Evolutionary conservation across 208 protist species (phyloP), one percentile per base, ranked within the genome.

Genomic region (Trypanosoma congolense): DNA sequence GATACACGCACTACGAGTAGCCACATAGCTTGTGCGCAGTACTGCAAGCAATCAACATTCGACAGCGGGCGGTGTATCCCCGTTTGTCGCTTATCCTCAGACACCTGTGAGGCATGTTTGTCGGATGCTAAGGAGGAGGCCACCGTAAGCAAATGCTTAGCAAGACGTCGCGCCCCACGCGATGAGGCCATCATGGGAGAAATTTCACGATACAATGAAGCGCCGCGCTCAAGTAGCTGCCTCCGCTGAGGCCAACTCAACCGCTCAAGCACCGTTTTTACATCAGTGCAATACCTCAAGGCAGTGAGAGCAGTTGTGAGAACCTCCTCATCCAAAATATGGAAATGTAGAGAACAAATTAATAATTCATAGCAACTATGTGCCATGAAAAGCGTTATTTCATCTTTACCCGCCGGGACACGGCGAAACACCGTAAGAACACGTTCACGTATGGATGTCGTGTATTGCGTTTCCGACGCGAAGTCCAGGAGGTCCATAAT

Each of bases 101-200:
- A 4, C 26, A 38, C 51, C 71, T 28, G 35, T 54, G 59, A 16
- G 2, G 21, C 1, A 36, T 35, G 14, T 40, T 65, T 54, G 2
- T 68, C 54, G 1, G 54, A 40, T 8, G 48, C 54, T 3, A 61
- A 5, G 2, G 36, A 21, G 25, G 55, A 42, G 3, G 58, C 44
- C 6, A 77, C 41, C 29, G 54, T 49, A 14, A 83, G 41, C 0
- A 77, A 8, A 21, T 73, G 72, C 18, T 70, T 52, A 19, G 44
- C 46, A 4, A 79, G 10, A 4, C 53, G 33, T 21, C 72, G 65
- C 8, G 52, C 47, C 24, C 51, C 57, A 8, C 61, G 55, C 9
- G 48, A 65, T 5, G 56, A 54, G 9, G 65, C 21, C 24, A 72
- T 66, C 14, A 54, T 63, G 4, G 42, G 61, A 2, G 52, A 12